A percentile compares a stretch with the other conserved stretches of the same genome.
These are phyloP conservation scores for Whalleya microplaca DNA, from an alignment of 2,329 filamentous ascomycete species.

Conservation along the genomic window DNA sequence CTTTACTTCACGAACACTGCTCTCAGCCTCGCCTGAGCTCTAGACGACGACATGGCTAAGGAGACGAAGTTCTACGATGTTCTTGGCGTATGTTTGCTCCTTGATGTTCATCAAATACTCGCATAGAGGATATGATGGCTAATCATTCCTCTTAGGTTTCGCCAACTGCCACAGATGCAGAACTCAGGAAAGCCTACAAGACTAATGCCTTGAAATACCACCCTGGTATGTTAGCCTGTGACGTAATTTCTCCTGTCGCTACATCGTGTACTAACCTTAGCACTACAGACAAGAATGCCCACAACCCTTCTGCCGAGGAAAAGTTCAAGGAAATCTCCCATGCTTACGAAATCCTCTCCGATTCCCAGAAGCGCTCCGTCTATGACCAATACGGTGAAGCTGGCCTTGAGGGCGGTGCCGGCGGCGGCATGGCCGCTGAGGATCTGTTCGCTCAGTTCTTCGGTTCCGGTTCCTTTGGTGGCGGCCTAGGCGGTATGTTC, in stretches of 20 bases:
- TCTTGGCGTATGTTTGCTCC: constrained; percentile 66
- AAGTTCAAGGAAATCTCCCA: constrained; percentile 99
- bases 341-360: constrained; percentile 93
- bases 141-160: constrained; percentile 61
- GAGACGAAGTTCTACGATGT: constrained; percentile 80
- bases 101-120: neutral
- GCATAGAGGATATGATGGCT: constrained; percentile 1
- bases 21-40: constrained; percentile 9
- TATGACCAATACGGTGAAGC: constrained; percentile 99
- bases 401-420: constrained; percentile 86
- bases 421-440: constrained; percentile 89
- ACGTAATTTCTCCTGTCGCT: neutral
- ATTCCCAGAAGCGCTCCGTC: constrained; percentile 84
- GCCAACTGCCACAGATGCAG: constrained; percentile 77
- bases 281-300: constrained; percentile 84
- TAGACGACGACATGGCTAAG: constrained; percentile 68
- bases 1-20: neutral
- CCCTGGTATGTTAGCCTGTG: constrained; percentile 62
- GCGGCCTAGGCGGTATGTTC: constrained; percentile 79
- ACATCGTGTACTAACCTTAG: constrained; percentile 14
- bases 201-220: constrained; percentile 82
- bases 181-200: constrained; percentile 92
- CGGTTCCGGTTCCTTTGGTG: constrained; percentile 71
- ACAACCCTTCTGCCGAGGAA: constrained; percentile 90
- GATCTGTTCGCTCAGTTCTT: constrained; percentile 98